A percentile compares a stretch with the other conserved stretches of the same genome.
Conservation (phyloP, 805 yeast species). For the Metschnikowia matae region DNA sequence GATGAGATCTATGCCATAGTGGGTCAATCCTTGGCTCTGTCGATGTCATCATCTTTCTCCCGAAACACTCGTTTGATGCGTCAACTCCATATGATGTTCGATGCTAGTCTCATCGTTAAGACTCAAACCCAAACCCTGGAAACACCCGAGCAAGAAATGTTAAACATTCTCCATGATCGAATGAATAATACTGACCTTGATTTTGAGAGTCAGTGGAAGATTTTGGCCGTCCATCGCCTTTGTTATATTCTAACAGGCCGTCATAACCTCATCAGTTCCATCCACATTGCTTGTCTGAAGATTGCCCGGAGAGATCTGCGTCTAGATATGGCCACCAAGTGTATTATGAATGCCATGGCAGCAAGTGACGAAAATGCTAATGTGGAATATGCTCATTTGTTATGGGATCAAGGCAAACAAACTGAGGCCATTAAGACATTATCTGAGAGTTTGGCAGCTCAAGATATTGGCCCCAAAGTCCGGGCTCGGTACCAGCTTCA, state of each 20-base stretch:
- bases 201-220: constrained; percentile 56
- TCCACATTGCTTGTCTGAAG: constrained; percentile 57
- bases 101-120: constrained; percentile 25
- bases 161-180: constrained; percentile 24
- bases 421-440: constrained; percentile 74
- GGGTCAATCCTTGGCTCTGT: constrained; percentile 52
- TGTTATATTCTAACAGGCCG: constrained; percentile 26
- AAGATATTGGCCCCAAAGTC: constrained; percentile 11
- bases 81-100: constrained; percentile 36
- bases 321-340: constrained; percentile 66
- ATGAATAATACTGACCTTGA: constrained; percentile 35
- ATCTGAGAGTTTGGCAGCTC: constrained; percentile 34
- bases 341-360: constrained; percentile 58
- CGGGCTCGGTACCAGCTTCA: constrained; percentile 56
- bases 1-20: constrained; percentile 51
- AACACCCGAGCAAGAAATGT: constrained; percentile 12
- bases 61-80: constrained; percentile 34
- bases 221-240: constrained; percentile 57
- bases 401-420: constrained; percentile 89
- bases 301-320: constrained; percentile 66
- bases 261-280: constrained; percentile 40
- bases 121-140: constrained; percentile 10
- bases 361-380: constrained; percentile 46
- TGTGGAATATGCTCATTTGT: constrained; percentile 71
- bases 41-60: constrained; percentile 36